These are phyloP conservation scores for Psilocybe tampanensis DNA, from an alignment of 768 basidiomycete genomes.

Conservation along the genomic window DNA sequence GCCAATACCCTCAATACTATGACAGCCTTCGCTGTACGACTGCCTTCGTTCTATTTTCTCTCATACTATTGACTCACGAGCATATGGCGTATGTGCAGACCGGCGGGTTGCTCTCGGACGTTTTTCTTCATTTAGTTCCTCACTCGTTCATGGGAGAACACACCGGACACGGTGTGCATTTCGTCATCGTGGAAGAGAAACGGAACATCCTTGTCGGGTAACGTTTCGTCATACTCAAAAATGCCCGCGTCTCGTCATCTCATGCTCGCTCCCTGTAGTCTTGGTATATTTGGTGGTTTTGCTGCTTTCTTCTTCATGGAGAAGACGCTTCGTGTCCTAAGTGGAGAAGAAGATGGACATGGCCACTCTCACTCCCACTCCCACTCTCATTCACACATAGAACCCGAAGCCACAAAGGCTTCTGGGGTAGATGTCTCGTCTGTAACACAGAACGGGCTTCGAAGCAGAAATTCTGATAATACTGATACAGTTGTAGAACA, in stretches of 20 bases:
- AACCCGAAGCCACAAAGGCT: slow-evolving; percentile 36
- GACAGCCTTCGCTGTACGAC: slow-evolving; percentile 87
- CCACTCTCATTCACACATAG: slow-evolving; percentile 31
- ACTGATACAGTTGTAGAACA: slow-evolving; percentile 18
- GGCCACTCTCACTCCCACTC: slow-evolving; percentile 66
- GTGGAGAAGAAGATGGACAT: slow-evolving; percentile 58
- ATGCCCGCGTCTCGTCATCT: background rate
- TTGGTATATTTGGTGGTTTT: slow-evolving; percentile 86
- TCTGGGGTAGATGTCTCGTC: slow-evolving; percentile 48
- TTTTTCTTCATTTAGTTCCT: slow-evolving; percentile 89
- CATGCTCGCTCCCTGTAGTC: slow-evolving; percentile 37
- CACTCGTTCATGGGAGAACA: slow-evolving; percentile 92
- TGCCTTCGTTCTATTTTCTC: slow-evolving; percentile 6
- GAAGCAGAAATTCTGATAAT: slow-evolving; percentile 43
- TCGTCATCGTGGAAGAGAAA: slow-evolving; percentile 89
- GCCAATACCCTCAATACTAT: slow-evolving; percentile 87
- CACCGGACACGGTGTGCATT: slow-evolving; percentile 68
- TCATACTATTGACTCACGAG: slow-evolving; percentile 11
- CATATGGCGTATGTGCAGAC: slow-evolving; percentile 46
- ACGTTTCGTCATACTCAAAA: slow-evolving; percentile 16
- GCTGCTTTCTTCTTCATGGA: slow-evolving; percentile 93
- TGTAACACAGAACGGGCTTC: slow-evolving; percentile 47
- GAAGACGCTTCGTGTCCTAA: slow-evolving; percentile 83
- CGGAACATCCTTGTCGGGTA: slow-evolving; percentile 90
- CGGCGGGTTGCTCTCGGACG: slow-evolving; percentile 90